phyloP scores from a whole-genome alignment of 75 land plant species.

The Ceratopteris richardii region DNA sequence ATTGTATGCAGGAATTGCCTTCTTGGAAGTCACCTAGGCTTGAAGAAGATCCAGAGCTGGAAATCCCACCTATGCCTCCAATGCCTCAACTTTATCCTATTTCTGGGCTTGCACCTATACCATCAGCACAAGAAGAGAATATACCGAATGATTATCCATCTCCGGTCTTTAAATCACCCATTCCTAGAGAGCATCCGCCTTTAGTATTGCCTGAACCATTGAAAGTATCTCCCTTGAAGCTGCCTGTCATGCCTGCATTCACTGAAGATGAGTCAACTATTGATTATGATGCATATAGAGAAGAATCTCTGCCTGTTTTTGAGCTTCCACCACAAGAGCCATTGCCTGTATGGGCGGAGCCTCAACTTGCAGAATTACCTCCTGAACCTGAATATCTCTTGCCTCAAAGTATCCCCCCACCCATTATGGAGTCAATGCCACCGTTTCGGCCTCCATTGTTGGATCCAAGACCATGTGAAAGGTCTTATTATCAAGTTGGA shows the following conservation, averaged over 20 bases:
- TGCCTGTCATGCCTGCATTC: slow-evolving; percentile 8
- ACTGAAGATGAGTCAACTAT: slow-evolving; percentile 15
- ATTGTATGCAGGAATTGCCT: slow-evolving; percentile 9
- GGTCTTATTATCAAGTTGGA: slow-evolving; percentile 15
- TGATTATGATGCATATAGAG: slow-evolving; percentile 10
- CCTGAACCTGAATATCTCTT: slow-evolving; percentile 6
- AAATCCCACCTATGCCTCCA: slow-evolving; percentile 1
- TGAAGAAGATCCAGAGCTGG: slow-evolving; percentile 10
- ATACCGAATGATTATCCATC: not conserved
- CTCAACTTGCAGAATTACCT: slow-evolving; percentile 3
- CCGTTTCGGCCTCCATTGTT: slow-evolving; percentile 5
- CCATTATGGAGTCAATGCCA: slow-evolving; percentile 12
- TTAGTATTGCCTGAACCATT: slow-evolving; percentile 7
- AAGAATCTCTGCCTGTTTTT: slow-evolving; percentile 7
- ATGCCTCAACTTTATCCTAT: slow-evolving; percentile 15
- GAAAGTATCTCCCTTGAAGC: slow-evolving; percentile 6
- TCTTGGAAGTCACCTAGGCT: slow-evolving; percentile 11
- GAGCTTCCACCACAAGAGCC: slow-evolving; percentile 1
- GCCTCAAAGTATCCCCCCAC: slow-evolving; percentile 5
- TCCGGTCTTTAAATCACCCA: slow-evolving; percentile 3
- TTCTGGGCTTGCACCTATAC: slow-evolving; percentile 14
- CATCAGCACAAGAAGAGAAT: slow-evolving; percentile 7
- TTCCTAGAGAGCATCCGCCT: slow-evolving; percentile 10
- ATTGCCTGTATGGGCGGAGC: slow-evolving; percentile 14
- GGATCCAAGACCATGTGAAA: slow-evolving; percentile 22